Conservation (phyloP, 2,329 filamentous ascomycete genomes). For the Ophiostoma australiae region DNA sequence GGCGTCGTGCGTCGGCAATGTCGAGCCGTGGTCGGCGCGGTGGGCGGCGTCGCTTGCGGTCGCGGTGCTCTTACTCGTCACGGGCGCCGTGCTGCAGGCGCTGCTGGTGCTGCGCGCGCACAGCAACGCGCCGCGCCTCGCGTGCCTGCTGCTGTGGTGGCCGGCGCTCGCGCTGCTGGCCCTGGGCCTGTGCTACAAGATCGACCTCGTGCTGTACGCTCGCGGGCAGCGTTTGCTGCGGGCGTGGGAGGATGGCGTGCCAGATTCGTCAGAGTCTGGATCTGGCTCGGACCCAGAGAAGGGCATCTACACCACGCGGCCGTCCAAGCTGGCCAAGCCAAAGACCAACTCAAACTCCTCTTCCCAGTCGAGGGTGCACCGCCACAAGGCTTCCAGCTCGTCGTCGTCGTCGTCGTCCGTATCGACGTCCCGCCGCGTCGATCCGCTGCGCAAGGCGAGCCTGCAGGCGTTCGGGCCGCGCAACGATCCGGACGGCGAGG, state of each 20-base stretch:
- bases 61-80: slow-evolving; percentile 30
- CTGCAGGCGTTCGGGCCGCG: slow-evolving; percentile 36
- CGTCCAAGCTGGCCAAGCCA: slow-evolving; percentile 18
- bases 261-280: no score
- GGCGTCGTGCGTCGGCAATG: slow-evolving; percentile 38
- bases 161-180: slow-evolving; percentile 35
- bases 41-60: neutral
- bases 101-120: slow-evolving; percentile 18
- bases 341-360: neutral
- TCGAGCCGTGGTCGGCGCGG: slow-evolving; percentile 18
- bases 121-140: slow-evolving; percentile 29
- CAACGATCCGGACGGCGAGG: slow-evolving; percentile 34
- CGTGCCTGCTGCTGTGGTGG: slow-evolving; percentile 36
- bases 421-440: slow-evolving; percentile 21
- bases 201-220: slow-evolving; percentile 37
- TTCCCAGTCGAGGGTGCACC: no score
- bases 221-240: slow-evolving; percentile 35
- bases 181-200: slow-evolving; percentile 36
- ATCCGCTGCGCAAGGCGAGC: slow-evolving; percentile 32
- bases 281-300: slow-evolving; percentile 26
- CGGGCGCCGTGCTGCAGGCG: slow-evolving; percentile 33
- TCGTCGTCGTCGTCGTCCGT: neutral
- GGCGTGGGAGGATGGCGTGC: slow-evolving; percentile 38
- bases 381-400: neutral
- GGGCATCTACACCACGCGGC: neutral